These are phyloP conservation scores for Colletotrichum australisinense DNA, from an alignment of 2,329 filamentous ascomycete species.

Conservation along the genomic window DNA sequence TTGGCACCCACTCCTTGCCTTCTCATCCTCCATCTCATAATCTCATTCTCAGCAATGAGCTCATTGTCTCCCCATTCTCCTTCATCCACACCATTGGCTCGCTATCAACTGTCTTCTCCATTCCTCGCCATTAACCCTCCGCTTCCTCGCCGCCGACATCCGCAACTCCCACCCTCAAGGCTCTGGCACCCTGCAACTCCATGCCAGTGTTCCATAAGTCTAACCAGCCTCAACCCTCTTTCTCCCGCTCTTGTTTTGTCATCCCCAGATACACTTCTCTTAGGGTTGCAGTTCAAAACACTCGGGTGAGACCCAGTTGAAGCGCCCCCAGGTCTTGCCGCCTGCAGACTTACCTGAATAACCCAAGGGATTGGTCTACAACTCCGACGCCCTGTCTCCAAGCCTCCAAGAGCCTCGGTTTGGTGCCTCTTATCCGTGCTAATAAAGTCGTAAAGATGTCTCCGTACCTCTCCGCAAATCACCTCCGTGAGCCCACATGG, in stretches of 20 bases:
- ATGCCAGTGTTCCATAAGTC: background rate
- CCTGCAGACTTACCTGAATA: background rate
- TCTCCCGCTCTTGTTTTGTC: background rate
- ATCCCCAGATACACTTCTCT: background rate
- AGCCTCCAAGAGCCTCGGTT: background rate
- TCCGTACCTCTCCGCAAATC: background rate
- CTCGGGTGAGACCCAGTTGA: background rate
- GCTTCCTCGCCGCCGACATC: conserved; percentile 7
- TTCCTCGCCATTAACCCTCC: background rate
- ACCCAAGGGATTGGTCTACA: background rate
- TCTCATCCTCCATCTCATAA: conserved; percentile 20
- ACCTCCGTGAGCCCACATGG: background rate
- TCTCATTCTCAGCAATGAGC: conserved; percentile 23
- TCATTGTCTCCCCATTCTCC: conserved; percentile 21
- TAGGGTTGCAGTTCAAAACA: background rate
- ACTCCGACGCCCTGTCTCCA: background rate
- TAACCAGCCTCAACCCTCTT: background rate
- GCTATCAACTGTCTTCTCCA: background rate
- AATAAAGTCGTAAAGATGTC: background rate
- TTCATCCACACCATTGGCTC: conserved; percentile 1
- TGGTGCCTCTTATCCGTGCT: background rate
- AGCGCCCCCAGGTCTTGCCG: background rate
- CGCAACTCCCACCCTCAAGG: background rate
- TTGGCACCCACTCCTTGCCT: conserved; percentile 21
- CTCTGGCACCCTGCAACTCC: background rate